Evolutionary conservation across 2,329 filamentous ascomycete species (phyloP), one percentile per base, ranked within the genome.

Genomic region (Neodidymelliopsis sp.): DNA sequence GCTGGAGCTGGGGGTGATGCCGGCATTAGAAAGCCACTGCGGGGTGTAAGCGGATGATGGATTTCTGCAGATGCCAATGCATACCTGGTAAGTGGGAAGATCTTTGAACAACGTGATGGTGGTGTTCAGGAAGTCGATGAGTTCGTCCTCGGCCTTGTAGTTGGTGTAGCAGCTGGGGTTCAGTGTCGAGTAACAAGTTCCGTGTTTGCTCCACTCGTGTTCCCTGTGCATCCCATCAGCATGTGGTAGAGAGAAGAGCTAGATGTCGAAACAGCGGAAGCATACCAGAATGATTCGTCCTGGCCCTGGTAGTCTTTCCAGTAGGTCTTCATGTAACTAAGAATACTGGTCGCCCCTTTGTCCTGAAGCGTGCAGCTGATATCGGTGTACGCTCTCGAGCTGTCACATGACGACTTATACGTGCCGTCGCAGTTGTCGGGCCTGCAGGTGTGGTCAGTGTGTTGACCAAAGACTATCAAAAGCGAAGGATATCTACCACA

Each of bases 201-300:
- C 40, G n/a, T 43, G 40, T 34, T 43, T 43, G 30, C 30, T 35
- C 40, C 40, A 43, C 23, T 43, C 40, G 11, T 43, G 40, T 13
- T 43, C 40, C 40, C 40, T 42, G 16, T 42, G 16, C 4, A 43
- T 2, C 4, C 7, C 6, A 6, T 43, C 4, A 43, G 23, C 30
- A 28, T 35, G 7, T 13, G 6, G 6, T 13, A n/a, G n/a, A n/a
- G n/a, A n/a, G n/a, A n/a, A n/a, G n/a, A n/a, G n/a, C n/a, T n/a
- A n/a, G 29, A 7, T 4, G n/a, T 4, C 23, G 13, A 8, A 10
- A 33, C 15, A 16, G 10, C 2, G 8, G 38, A 6, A 30, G 19
- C 30, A 28, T 29, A 35, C 40, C 40, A 43, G 40, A 43, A 43
- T 20, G 40, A 15, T n/a, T 43, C 40, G 9, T 43, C 40, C 1